phyloP scores from a whole-genome alignment of 768 basidiomycete genomes.

The Leccinum obscurum region DNA sequence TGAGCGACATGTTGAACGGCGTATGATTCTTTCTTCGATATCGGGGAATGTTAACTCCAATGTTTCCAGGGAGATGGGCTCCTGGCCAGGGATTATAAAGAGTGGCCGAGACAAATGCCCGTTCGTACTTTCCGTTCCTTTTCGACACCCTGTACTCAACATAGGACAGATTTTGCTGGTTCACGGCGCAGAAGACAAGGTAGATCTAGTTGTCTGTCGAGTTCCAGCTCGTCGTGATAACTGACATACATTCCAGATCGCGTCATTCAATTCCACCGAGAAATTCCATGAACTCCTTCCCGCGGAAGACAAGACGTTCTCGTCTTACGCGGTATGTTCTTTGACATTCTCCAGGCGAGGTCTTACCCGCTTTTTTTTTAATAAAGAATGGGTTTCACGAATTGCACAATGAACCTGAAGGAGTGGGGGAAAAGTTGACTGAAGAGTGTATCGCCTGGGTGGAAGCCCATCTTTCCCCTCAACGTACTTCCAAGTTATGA shows the following conservation, averaged over 20 bases:
- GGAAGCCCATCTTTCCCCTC: conserved; percentile 22
- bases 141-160: conserved; percentile 12
- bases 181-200: conserved; percentile 66
- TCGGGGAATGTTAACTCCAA: conserved; percentile 1
- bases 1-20: conserved; percentile 62
- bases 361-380: conserved; percentile 1
- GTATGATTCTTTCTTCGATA: conserved; percentile 34
- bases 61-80: conserved; percentile 59
- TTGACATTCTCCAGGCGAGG: not conserved
- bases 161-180: conserved; percentile 51
- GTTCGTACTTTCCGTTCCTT: conserved; percentile 37
- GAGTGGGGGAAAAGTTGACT: conserved; percentile 59
- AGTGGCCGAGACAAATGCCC: conserved; percentile 69
- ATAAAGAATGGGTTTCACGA: conserved; percentile 72
- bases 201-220: conserved; percentile 19
- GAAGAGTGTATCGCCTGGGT: conserved; percentile 58
- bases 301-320: conserved; percentile 54
- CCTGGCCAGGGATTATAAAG: conserved; percentile 41
- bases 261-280: conserved; percentile 53
- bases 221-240: not conserved
- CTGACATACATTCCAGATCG: conserved; percentile 41
- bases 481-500: conserved; percentile 25
- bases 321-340: conserved; percentile 37
- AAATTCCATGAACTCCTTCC: conserved; percentile 52
- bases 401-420: conserved; percentile 70